Evolutionary conservation across 352 stramenopile genomes (phyloP).

Genomic region (Phytopythium ostracodes): DNA sequence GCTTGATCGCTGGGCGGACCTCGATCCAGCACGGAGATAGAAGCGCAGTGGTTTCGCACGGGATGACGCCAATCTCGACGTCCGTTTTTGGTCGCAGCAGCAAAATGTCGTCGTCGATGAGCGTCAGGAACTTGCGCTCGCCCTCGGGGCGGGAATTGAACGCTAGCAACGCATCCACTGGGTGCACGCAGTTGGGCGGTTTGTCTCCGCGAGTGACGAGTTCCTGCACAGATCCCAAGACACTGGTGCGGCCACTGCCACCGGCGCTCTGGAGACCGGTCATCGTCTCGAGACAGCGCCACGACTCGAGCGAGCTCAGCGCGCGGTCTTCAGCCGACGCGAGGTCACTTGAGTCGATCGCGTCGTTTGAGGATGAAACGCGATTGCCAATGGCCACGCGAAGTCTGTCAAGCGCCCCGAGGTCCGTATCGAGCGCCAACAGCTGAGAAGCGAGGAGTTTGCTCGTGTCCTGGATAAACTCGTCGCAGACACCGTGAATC

Average conservation of each 20-base stretch:
- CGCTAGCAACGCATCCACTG: constrained; percentile 53
- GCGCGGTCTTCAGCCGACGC: constrained; percentile 9
- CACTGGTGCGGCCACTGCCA: constrained; percentile 16
- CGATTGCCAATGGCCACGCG: neutral
- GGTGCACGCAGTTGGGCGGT: constrained; percentile 41
- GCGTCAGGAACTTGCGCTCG: constrained; percentile 58
- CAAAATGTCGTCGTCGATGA: constrained; percentile 51
- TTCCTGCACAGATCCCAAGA: constrained; percentile 35
- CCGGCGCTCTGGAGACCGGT: constrained; percentile 16
- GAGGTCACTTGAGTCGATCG: neutral
- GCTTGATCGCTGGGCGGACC: constrained; percentile 45
- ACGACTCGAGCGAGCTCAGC: constrained; percentile 55
- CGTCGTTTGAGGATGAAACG: too few relatives aligned
- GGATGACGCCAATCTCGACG: constrained; percentile 72
- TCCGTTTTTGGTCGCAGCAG: constrained; percentile 61
- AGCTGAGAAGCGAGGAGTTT: constrained; percentile 19
- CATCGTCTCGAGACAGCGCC: constrained; percentile 66
- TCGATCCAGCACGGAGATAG: constrained; percentile 69
- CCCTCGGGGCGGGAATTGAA: constrained; percentile 56
- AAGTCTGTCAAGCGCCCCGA: constrained; percentile 13
- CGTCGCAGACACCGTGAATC: constrained; percentile 40
- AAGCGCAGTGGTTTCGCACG: constrained; percentile 41
- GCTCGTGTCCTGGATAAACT: constrained; percentile 25
- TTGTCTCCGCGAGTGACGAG: constrained; percentile 34
- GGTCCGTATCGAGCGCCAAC: constrained; percentile 39